These are phyloP conservation scores for Penicillium bialowiezense DNA, from an alignment of 495 filamentous ascomycete genomes.

Conservation along the genomic window DNA sequence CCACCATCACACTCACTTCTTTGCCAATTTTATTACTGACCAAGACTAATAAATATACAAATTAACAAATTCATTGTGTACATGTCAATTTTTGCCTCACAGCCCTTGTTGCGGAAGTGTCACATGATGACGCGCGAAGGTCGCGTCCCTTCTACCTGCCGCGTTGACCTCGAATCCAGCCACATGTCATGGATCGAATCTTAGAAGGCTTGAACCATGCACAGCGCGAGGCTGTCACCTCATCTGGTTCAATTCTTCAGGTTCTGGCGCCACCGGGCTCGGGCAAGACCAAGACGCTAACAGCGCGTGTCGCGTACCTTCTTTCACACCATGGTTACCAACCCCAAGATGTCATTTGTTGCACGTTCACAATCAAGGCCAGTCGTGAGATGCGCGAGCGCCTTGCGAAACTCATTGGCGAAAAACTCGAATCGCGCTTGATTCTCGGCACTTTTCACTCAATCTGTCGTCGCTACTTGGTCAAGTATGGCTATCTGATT, in stretches of 20 bases:
- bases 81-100: too few relatives aligned
- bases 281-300: conserved; percentile 96
- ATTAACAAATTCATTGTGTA: too few relatives aligned
- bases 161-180: conserved; percentile 1
- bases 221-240: conserved; percentile 83
- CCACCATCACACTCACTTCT: too few relatives aligned
- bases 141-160: conserved; percentile 14
- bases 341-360: conserved; percentile 92
- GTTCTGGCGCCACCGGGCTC: conserved; percentile 86
- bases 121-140: conserved; percentile 32
- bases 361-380: conserved; percentile 97
- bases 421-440: conserved; percentile 71
- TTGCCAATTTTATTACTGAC: too few relatives aligned
- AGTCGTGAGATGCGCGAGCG: conserved; percentile 93
- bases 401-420: conserved; percentile 73
- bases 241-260: conserved; percentile 72
- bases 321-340: conserved; percentile 72
- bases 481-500: conserved; percentile 81
- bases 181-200: conserved; percentile 46
- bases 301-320: conserved; percentile 91
- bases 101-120: conserved; percentile 8
- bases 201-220: conserved; percentile 78
- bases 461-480: conserved; percentile 82
- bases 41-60: too few relatives aligned
- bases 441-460: conserved; percentile 96